These are phyloP conservation scores for Flaveria trinervia DNA, from an alignment of 129 eudicot genomes.

Conservation along the genomic window DNA sequence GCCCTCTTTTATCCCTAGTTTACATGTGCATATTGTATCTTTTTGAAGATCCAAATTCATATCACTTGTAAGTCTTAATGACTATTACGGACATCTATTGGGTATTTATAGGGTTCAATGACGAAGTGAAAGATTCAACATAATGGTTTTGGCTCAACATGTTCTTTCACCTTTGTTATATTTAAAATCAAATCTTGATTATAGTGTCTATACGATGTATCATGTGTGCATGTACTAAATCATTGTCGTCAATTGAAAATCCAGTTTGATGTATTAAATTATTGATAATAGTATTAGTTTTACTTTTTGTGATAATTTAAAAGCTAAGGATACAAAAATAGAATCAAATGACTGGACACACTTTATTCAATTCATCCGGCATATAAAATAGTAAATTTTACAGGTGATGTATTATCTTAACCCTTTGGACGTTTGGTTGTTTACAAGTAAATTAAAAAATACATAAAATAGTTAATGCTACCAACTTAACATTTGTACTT, in stretches of 20 bases:
- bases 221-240: neutral
- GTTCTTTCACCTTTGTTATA: neutral
- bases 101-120: slow-evolving; percentile 7
- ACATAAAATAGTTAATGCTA: neutral
- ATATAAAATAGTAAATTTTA: no score
- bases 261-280: no score
- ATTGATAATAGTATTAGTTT: neutral
- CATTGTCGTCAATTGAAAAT: neutral
- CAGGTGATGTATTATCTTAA: neutral
- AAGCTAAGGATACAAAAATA: neutral
- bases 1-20: slow-evolving; percentile 31
- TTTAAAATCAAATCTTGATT: neutral
- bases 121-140: slow-evolving; percentile 3
- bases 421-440: neutral
- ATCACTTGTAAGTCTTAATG: slow-evolving; percentile 9
- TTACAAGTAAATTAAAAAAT: neutral
- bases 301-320: neutral
- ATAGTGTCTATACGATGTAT: neutral
- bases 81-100: slow-evolving; percentile 4
- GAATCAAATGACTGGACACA: neutral
- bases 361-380: neutral
- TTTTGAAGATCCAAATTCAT: slow-evolving; percentile 16
- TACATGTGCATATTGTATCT: slow-evolving; percentile 31
- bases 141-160: neutral
- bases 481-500: neutral